Evolutionary conservation across 768 basidiomycete species (phyloP).

Genomic region (Saitozyma podzolica): DNA sequence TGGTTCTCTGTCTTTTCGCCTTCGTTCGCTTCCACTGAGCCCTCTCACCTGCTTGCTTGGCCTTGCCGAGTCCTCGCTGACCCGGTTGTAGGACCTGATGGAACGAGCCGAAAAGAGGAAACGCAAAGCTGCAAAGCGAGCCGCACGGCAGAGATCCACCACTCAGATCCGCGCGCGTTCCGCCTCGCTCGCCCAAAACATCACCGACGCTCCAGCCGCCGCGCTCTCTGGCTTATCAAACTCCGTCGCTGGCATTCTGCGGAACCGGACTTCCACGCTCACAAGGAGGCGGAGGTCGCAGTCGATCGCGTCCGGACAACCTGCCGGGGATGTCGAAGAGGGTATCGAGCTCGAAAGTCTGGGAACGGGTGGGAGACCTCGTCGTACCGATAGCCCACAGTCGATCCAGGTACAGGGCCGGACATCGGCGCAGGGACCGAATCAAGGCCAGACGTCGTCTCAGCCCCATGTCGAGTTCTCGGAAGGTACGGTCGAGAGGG

Average conservation of each 20-base stretch:
- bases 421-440: neutral
- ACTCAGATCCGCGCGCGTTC: neutral
- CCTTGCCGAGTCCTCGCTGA: slow-evolving; percentile 1
- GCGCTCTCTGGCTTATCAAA: slow-evolving; percentile 30
- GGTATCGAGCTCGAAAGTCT: slow-evolving; percentile 21
- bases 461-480: slow-evolving; percentile 11
- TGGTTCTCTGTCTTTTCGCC: neutral
- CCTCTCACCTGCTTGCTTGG: neutral
- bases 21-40: neutral
- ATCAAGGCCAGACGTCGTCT: too few relatives aligned
- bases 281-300: neutral
- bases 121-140: slow-evolving; percentile 38
- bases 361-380: neutral
- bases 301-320: neutral
- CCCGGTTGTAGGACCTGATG: slow-evolving; percentile 35
- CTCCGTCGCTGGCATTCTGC: slow-evolving; percentile 38
- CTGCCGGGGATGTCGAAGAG: slow-evolving; percentile 23
- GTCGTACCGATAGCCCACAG: neutral
- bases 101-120: slow-evolving; percentile 42
- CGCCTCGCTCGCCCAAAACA: slow-evolving; percentile 9
- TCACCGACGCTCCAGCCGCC: slow-evolving; percentile 20
- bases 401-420: neutral
- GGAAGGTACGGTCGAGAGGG: neutral
- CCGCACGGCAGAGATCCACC: slow-evolving; percentile 24
- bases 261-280: slow-evolving; percentile 16